Evolutionary conservation across 2,329 filamentous ascomycete species (phyloP).

Genomic region (Aspergillus niger): DNA sequence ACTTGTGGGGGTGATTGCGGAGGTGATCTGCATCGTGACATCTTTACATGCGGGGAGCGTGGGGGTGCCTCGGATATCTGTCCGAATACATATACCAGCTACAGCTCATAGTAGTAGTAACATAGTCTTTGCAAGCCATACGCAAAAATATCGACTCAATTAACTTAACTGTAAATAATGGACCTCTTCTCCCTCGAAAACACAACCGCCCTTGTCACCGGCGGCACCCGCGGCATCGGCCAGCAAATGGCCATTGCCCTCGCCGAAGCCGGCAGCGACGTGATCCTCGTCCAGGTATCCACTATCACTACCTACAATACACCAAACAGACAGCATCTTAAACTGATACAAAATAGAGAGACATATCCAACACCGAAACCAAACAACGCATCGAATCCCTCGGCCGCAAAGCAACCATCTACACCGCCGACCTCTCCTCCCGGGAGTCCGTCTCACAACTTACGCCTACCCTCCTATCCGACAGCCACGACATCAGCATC

Average conservation of each 20-base stretch:
- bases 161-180: slow-evolving; percentile 10
- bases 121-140: background rate
- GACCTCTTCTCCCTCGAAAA: slow-evolving; percentile 27
- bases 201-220: slow-evolving; percentile 38
- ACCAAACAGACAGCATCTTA: background rate
- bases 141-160: too few relatives aligned
- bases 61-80: background rate
- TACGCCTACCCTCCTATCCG: slow-evolving; percentile 31
- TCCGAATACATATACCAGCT: background rate
- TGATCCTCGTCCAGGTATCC: slow-evolving; percentile 22
- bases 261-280: slow-evolving; percentile 8
- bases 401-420: slow-evolving; percentile 37
- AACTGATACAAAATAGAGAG: slow-evolving; percentile 11
- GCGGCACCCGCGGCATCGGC: slow-evolving; percentile 42
- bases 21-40: background rate
- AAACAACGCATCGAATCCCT: slow-evolving; percentile 30
- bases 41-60: background rate
- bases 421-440: slow-evolving; percentile 38
- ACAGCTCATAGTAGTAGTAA: background rate
- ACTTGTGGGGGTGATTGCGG: background rate
- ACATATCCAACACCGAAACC: slow-evolving; percentile 21
- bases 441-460: slow-evolving; percentile 32
- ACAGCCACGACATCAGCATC: slow-evolving; percentile 64
- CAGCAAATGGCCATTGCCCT: slow-evolving; percentile 31
- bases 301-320: background rate